phyloP scores from a whole-genome alignment of 176 grass and related monocot species.

The Cenchrus purpureus region DNA sequence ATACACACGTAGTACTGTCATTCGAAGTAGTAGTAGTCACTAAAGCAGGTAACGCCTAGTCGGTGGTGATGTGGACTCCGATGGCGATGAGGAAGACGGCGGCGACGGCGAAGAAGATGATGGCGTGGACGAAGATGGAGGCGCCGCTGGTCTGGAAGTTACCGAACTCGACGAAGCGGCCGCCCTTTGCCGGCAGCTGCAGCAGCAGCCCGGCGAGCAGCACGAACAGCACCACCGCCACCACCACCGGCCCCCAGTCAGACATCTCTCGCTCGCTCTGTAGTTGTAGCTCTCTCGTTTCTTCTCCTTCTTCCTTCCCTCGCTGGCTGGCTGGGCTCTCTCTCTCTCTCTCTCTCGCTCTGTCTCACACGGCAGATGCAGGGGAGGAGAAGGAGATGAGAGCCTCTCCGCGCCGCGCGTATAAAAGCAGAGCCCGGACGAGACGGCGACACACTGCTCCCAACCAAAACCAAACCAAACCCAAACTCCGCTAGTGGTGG shows the following conservation, averaged over 20 bases:
- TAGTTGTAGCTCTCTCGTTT: background rate
- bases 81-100: constrained; percentile 57
- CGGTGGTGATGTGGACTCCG: constrained; percentile 52
- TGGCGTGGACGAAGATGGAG: constrained; percentile 55
- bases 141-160: constrained; percentile 53
- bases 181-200: constrained; percentile 42
- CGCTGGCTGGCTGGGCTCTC: background rate
- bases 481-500: too few relatives aligned
- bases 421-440: too few relatives aligned
- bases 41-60: background rate
- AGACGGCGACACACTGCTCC: too few relatives aligned
- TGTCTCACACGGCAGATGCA: background rate
- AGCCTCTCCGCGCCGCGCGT: too few relatives aligned
- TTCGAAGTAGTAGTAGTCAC: too few relatives aligned
- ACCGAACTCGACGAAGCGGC: constrained; percentile 47
- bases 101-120: constrained; percentile 57
- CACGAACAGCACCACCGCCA: constrained; percentile 52
- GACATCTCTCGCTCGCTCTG: background rate
- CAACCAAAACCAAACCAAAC: too few relatives aligned
- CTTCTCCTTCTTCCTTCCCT: too few relatives aligned
- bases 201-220: constrained; percentile 56
- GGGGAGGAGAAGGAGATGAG: background rate
- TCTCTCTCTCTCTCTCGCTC: too few relatives aligned
- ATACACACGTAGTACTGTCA: too few relatives aligned
- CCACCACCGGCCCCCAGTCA: constrained; percentile 59